These are phyloP conservation scores for Kurtzmaniella natalensis DNA, from an alignment of 1,139 yeast genomes.

Conservation along the genomic window DNA sequence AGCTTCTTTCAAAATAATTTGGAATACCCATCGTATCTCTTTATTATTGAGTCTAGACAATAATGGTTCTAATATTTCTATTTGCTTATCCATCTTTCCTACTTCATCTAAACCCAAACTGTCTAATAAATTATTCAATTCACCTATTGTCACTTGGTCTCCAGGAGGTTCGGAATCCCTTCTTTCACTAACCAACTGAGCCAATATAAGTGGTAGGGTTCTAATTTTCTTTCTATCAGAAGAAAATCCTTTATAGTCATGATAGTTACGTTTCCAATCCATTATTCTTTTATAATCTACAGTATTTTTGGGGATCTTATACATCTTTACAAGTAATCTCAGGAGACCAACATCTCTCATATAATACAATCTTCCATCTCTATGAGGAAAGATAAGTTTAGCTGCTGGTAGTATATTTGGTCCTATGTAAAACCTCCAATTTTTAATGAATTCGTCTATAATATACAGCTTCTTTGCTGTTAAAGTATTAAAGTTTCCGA, in stretches of 20 bases:
- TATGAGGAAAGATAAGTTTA: conserved; percentile 58
- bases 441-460: conserved; percentile 45
- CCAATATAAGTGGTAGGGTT: conserved; percentile 42
- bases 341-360: conserved; percentile 51
- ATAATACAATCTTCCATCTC: conserved; percentile 50
- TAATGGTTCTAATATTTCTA: conserved; percentile 43
- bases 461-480: conserved; percentile 29
- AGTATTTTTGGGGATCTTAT: conserved; percentile 32
- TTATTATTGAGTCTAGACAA: conserved; percentile 53
- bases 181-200: conserved; percentile 44
- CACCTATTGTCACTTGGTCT: conserved; percentile 43
- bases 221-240: conserved; percentile 28
- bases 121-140: conserved; percentile 57
- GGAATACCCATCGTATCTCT: conserved; percentile 69
- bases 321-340: conserved; percentile 34
- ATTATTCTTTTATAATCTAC: conserved; percentile 30
- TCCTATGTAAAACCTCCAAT: conserved; percentile 68
- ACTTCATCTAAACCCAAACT: conserved; percentile 26
- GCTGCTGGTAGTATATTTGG: conserved; percentile 66
- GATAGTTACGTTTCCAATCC: conserved; percentile 39
- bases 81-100: conserved; percentile 31
- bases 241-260: conserved; percentile 23
- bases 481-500: conserved; percentile 24
- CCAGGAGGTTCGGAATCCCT: conserved; percentile 28
- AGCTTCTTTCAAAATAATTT: conserved; percentile 59